Percentiles rank a stretch among this genome's conserved stretches.
phyloP scores from a whole-genome alignment of 352 stramenopile genomes.

The Globisporangium yorkense region DNA sequence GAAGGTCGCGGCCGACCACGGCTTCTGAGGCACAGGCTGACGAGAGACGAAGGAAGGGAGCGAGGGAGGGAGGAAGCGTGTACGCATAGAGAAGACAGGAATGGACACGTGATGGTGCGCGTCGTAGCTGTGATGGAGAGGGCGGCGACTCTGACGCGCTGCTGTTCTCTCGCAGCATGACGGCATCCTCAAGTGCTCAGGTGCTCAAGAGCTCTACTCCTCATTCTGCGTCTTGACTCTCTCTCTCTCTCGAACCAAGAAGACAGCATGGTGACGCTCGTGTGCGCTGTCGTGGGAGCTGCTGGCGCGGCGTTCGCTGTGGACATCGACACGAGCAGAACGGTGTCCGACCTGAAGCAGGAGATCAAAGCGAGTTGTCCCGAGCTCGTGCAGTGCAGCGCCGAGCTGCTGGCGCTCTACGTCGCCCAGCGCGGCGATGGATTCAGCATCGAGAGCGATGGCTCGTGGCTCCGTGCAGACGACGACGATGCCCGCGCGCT shows the following conservation, averaged over 20 bases:
- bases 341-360: background rate
- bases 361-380: background rate
- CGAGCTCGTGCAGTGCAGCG: background rate
- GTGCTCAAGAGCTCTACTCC: no score
- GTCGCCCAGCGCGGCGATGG: background rate
- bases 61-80: background rate
- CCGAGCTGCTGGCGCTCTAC: constrained; percentile 1
- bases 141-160: background rate
- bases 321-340: background rate
- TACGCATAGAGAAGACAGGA: background rate
- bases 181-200: background rate
- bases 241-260: background rate
- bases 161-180: background rate
- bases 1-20: constrained; percentile 49
- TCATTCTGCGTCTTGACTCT: background rate
- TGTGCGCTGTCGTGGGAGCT: background rate
- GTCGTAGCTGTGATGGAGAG: background rate
- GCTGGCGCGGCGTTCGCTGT: background rate
- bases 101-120: background rate
- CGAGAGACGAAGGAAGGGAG: no score
- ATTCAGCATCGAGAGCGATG: background rate
- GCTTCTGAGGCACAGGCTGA: constrained; percentile 34
- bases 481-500: background rate
- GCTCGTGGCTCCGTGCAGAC: background rate
- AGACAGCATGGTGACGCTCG: background rate